These are phyloP conservation scores for Planoprotostelium fungivorum DNA, from an alignment of 78 protist species.

Conservation along the genomic window DNA sequence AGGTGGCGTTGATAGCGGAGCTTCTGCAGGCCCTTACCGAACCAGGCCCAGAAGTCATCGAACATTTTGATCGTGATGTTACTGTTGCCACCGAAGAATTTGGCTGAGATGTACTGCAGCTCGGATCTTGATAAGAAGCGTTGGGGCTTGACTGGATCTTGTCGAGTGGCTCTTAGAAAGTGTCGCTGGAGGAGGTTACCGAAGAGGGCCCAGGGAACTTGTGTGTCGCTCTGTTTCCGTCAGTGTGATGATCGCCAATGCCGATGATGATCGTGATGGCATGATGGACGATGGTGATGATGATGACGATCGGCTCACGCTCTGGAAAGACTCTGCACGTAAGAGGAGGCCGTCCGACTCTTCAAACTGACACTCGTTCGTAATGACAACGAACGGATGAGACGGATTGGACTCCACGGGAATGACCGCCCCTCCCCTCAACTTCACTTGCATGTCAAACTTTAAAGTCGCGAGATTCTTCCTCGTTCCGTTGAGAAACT, in stretches of 20 bases:
- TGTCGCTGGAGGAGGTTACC: constrained; percentile 62
- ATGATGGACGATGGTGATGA: not conserved
- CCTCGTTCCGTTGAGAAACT: constrained; percentile 56
- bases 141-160: constrained; percentile 53
- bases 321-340: constrained; percentile 47
- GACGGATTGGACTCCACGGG: constrained; percentile 55
- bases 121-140: constrained; percentile 60
- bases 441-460: constrained; percentile 64
- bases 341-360: constrained; percentile 46
- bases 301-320: not conserved
- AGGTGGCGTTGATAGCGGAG: constrained; percentile 62
- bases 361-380: constrained; percentile 70
- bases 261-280: not conserved
- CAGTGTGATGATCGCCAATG: not conserved
- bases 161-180: constrained; percentile 65
- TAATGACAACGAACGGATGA: constrained; percentile 66
- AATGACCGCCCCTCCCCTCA: constrained; percentile 48
- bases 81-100: constrained; percentile 46
- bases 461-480: constrained; percentile 57
- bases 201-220: constrained; percentile 54
- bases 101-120: constrained; percentile 34
- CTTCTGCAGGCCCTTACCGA: constrained; percentile 63
- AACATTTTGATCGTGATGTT: constrained; percentile 34
- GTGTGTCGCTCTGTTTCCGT: constrained; percentile 14
- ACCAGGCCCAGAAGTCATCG: constrained; percentile 71